Evolutionary conservation across 805 yeast species (phyloP).

Genomic region (Hanseniaspora lindneri): DNA sequence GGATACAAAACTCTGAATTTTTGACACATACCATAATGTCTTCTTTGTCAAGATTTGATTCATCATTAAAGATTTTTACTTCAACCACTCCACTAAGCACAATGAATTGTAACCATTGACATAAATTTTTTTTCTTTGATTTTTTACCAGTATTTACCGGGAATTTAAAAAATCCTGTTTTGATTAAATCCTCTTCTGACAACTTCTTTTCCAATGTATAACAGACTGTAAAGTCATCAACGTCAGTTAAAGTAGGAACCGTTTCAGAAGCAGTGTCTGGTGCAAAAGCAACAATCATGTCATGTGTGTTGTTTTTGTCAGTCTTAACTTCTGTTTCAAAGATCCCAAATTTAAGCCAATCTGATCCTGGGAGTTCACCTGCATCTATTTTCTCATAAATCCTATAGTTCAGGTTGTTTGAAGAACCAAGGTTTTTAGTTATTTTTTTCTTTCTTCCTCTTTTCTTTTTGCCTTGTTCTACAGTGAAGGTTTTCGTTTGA

Average conservation of each 20-base stretch:
- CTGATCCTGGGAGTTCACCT: slow-evolving; percentile 22
- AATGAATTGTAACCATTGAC: slow-evolving; percentile 43
- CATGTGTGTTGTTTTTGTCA: slow-evolving; percentile 25
- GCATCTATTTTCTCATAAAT: slow-evolving; percentile 21
- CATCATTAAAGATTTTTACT: slow-evolving; percentile 46
- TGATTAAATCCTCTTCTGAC: slow-evolving; percentile 58
- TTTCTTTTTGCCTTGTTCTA: slow-evolving; percentile 20
- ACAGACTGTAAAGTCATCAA: slow-evolving; percentile 10
- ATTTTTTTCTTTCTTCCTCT: slow-evolving; percentile 15
- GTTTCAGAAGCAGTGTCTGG: slow-evolving; percentile 22
- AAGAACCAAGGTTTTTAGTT: slow-evolving; percentile 21
- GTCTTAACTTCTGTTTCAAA: slow-evolving; percentile 23
- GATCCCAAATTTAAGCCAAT: slow-evolving; percentile 27
- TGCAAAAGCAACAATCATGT: slow-evolving; percentile 21
- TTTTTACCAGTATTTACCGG: slow-evolving; percentile 53
- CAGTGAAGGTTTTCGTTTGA: slow-evolving; percentile 8
- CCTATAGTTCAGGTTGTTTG: slow-evolving; percentile 22
- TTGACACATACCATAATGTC: slow-evolving; percentile 42
- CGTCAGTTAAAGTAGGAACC: slow-evolving; percentile 13
- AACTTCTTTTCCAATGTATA: slow-evolving; percentile 24
- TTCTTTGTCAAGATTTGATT: neutral
- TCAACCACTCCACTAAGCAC: slow-evolving; percentile 61
- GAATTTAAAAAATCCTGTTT: slow-evolving; percentile 60
- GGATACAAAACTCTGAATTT: slow-evolving; percentile 75
- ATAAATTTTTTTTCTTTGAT: slow-evolving; percentile 4